Evolutionary conservation across 2,329 filamentous ascomycete genomes (phyloP).

Genomic region (Anisogramma anomala): DNA sequence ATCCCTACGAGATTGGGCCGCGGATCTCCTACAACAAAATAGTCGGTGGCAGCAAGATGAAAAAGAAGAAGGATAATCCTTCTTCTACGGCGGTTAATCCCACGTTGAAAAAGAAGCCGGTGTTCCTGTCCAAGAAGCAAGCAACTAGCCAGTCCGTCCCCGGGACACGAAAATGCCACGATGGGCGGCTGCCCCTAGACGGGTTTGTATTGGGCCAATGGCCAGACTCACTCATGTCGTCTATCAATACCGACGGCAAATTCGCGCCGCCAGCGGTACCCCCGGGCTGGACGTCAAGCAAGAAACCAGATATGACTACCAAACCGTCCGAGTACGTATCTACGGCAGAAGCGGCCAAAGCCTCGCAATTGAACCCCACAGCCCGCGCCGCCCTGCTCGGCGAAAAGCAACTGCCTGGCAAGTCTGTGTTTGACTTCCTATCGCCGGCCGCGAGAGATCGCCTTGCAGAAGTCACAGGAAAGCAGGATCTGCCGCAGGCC

Average conservation of each 20-base stretch:
- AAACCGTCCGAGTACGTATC: constrained; percentile 42
- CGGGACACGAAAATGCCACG: constrained; percentile 61
- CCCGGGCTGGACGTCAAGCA: constrained; percentile 59
- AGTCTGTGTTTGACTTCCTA: constrained; percentile 92
- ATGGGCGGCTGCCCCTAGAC: constrained; percentile 67
- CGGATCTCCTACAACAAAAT: constrained; percentile 77
- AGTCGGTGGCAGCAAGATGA: constrained; percentile 73
- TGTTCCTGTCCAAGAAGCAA: constrained; percentile 64
- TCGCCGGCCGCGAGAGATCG: constrained; percentile 65
- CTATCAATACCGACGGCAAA: constrained; percentile 29
- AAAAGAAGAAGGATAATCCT: constrained; percentile 48
- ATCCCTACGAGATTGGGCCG: constrained; percentile 85
- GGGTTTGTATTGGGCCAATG: constrained; percentile 64
- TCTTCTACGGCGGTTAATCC: constrained; percentile 48
- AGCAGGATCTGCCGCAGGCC: constrained; percentile 63
- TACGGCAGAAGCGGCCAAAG: constrained; percentile 64
- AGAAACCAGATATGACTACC: constrained; percentile 27
- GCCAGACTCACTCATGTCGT: constrained; percentile 34
- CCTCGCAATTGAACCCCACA: constrained; percentile 63
- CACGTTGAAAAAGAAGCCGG: constrained; percentile 51
- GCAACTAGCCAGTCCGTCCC: constrained; percentile 26
- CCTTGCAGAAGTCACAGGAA: constrained; percentile 65
- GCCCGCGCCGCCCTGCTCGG: constrained; percentile 70
- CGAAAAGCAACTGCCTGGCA: constrained; percentile 70
- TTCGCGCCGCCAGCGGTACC: constrained; percentile 60